Evolutionary conservation across 2,329 filamentous ascomycete genomes (phyloP), one percentile per base, ranked within the genome.

Genomic region (Epicoccum nigrum): DNA sequence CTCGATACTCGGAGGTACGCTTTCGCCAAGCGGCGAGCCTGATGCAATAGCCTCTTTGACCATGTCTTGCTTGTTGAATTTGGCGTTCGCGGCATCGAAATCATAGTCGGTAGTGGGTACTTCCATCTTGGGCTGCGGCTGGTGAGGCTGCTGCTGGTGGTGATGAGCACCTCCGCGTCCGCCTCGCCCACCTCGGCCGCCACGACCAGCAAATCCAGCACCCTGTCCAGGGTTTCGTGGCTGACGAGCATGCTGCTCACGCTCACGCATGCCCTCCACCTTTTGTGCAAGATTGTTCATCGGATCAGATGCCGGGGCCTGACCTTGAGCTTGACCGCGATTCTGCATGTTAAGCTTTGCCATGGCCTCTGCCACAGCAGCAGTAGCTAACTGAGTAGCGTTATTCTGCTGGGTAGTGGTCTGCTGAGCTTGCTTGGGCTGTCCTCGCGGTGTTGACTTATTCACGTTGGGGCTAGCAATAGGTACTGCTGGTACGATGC

Each of bases 51-150:
- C 92, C 73, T 97, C 91, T 76, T 96, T 96, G 31, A 90, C 88
- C 37, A 96, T 74, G 62, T 93, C 89, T 63, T 90, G 86, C 76
- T 95, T 88, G 78, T 91, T 93, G 78, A 95, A 95, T 72, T 92
- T 94, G 40, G 89, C 89, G 70, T 96, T 96, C 21, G 89, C 82
- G 13, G 83, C 84, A 62, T 88, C 89, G 68, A 99, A 99, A 68
- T 99, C 93, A 64, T 92, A 99, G 69, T 97, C 94, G 1, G 90
- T 86, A 39, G 88, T 84, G 0, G 94, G 94, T 2, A 99, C 90
- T 45, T 96, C 92, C 25, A 97, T 85, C 76, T 90, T 94, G 40
- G 81, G 76, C 51, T 77, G 77, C 39, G 56, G 61, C 35, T 64
- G 60, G 51, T 77, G 77, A 40, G 58, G 54, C 32, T 63, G 62